Conservation (phyloP, 768 basidiomycete species). For the Lentinus brumalis region DNA sequence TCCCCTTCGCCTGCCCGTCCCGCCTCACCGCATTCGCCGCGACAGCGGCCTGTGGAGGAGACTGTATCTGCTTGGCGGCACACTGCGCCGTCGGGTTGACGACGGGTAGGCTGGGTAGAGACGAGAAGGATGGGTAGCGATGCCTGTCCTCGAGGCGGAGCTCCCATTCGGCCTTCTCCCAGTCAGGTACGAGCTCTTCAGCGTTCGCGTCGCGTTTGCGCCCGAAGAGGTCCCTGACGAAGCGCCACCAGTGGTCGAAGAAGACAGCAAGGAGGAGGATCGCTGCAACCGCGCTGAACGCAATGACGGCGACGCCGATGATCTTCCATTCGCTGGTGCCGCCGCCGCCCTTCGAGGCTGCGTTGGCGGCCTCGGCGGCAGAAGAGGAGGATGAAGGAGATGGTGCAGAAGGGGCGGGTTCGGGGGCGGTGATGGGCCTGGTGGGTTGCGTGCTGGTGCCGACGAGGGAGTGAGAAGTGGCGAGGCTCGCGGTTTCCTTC, state of each 20-base stretch:
- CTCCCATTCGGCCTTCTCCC: conserved; percentile 63
- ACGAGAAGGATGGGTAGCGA: conserved; percentile 33
- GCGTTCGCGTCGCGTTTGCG: conserved; percentile 36
- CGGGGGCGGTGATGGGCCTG: background rate
- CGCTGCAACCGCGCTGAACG: conserved; percentile 58
- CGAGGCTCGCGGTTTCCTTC: background rate
- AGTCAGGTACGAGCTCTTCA: conserved; percentile 67
- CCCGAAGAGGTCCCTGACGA: conserved; percentile 52
- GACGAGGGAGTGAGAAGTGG: conserved; percentile 14
- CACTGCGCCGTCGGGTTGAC: conserved; percentile 6
- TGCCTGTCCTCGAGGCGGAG: conserved; percentile 32
- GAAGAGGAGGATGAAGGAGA: background rate
- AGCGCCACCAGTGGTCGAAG: conserved; percentile 72
- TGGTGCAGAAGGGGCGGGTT: background rate
- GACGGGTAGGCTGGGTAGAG: conserved; percentile 16
- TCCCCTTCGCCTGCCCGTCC: background rate
- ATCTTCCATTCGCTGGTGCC: conserved; percentile 66
- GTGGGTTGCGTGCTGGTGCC: conserved; percentile 1
- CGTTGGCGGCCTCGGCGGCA: background rate
- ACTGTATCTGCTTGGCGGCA: background rate
- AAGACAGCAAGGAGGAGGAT: conserved; percentile 61
- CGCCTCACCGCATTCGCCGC: background rate
- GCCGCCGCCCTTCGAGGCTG: background rate
- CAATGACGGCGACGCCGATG: conserved; percentile 66
- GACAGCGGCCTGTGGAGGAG: background rate